Evolutionary conservation across 2,329 filamentous ascomycete species (phyloP), one percentile per base, ranked within the genome.

Genomic region (Chaetomiaceae sp.): DNA sequence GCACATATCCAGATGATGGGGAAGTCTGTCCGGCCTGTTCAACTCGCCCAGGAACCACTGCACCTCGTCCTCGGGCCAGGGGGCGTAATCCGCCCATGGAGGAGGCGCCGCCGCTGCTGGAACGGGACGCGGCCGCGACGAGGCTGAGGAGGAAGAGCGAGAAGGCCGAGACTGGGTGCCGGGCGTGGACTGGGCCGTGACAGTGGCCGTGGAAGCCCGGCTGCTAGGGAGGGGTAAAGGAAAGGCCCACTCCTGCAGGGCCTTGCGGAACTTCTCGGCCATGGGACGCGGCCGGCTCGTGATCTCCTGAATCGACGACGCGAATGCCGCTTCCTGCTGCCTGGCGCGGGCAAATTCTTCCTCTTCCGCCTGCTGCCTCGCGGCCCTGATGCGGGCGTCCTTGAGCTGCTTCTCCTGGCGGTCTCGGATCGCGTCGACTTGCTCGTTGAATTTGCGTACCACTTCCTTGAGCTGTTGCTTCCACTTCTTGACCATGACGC

Each of bases 381-480:
- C 38, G 3, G 22, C 40, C 23, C 15, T 42, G 40, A 56, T 51
- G 6, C 25, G 42, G 3, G 37, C 15, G 34, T 61, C 59, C 14
- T 36, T 31, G 20, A 25, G 39, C 15, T 47, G 27, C 33, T 53
- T 59, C 22, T 53, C 20, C 1, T 11, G 9, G 11, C 34, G 34
- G 6, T 53, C 48, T 4, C 25, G 40, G 1, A 36, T 22, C n/a
- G 19, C 11, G 31, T 50, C 51, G 14, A 46, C 43, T 25, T 54
- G n/a, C 14, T 51, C 54, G 38, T 57, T 56, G 52, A 42, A 53
- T 12, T 5, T 23, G 31, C 52, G 44, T 0, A 57, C 51, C 1
- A 29, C 27, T 2, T 23, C 12, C 19, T 34, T 34, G n/a, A 61
- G 22, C 2, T 57, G 53, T 5, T 52, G 23, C 3, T 29, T 47